A percentile compares a stretch with the other conserved stretches of the same genome.
phyloP scores from a whole-genome alignment of 192 early-diverging fungal species.

The Dispira simplex region DNA sequence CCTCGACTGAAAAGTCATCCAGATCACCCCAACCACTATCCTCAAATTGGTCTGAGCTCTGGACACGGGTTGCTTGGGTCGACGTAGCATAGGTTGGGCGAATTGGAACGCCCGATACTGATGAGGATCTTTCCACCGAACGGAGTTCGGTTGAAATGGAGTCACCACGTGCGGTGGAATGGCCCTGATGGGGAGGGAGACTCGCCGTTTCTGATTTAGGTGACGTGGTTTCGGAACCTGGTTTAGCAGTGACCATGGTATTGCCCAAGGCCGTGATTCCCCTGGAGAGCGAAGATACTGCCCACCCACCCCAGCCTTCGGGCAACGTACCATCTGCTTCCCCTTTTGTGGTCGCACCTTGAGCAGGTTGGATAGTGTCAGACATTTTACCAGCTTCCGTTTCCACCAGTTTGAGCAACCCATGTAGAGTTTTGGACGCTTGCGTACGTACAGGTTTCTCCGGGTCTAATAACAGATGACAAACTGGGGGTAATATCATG shows the following conservation, averaged over 20 bases:
- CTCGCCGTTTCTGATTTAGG: no score
- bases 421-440: slow-evolving; percentile 60
- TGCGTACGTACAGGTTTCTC: slow-evolving; percentile 57
- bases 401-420: slow-evolving; percentile 51
- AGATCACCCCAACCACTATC: not conserved
- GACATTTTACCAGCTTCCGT: slow-evolving; percentile 55
- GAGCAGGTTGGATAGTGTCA: slow-evolving; percentile 22
- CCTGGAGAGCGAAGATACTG: slow-evolving; percentile 55
- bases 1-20: slow-evolving; percentile 3
- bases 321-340: slow-evolving; percentile 12
- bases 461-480: slow-evolving; percentile 19
- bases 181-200: no score
- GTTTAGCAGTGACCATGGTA: slow-evolving; percentile 2
- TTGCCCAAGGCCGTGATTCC: slow-evolving; percentile 8
- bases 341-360: slow-evolving; percentile 16
- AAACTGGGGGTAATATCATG: slow-evolving; percentile 57
- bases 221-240: not conserved
- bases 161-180: no score
- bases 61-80: no score
- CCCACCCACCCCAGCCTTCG: slow-evolving; percentile 80
- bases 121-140: no score
- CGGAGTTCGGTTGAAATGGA: no score
- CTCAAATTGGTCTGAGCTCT: not conserved
- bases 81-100: no score
- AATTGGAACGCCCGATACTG: no score